These are phyloP conservation scores for Taiwanofungus camphoratus DNA, from an alignment of 1,284 basidiomycete genomes.

Conservation along the genomic window DNA sequence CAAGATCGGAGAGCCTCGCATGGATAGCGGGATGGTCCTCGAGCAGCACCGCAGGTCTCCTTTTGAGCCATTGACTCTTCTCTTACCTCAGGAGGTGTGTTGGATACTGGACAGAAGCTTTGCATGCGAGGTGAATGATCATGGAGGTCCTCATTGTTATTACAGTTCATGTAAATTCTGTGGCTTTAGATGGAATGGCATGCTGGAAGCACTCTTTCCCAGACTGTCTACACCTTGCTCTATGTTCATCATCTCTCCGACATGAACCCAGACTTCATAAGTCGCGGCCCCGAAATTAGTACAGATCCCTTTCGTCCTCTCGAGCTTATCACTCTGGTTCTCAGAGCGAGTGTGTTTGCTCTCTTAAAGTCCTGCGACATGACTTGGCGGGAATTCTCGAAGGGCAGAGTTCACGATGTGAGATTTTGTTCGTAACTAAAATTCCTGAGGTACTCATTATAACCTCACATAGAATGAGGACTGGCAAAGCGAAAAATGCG, in stretches of 20 bases:
- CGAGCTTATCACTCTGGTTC: constrained; percentile 62
- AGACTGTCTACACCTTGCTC: constrained; percentile 80
- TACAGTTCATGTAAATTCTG: constrained; percentile 17
- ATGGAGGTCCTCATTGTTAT: constrained; percentile 11
- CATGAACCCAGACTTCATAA: constrained; percentile 51
- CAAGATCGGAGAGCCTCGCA: constrained; percentile 84
- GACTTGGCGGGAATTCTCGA: constrained; percentile 74
- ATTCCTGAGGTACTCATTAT: constrained; percentile 10
- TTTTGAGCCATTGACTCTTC: constrained; percentile 62
- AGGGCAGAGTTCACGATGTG: constrained; percentile 73
- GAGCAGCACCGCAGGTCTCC: constrained; percentile 37
- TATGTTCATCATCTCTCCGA: constrained; percentile 69
- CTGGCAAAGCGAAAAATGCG: constrained; percentile 83
- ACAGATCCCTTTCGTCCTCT: constrained; percentile 40
- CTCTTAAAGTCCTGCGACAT: constrained; percentile 82
- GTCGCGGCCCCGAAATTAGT: constrained; percentile 23
- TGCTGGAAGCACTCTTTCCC: constrained; percentile 75
- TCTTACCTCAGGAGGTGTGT: constrained; percentile 74
- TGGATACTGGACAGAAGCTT: constrained; percentile 83
- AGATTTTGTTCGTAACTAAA: constrained; percentile 21
- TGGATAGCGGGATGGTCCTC: constrained; percentile 75
- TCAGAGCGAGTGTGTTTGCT: constrained; percentile 68
- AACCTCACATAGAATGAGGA: constrained; percentile 65
- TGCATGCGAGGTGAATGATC: constrained; percentile 68
- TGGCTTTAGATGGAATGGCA: constrained; percentile 78